These are phyloP conservation scores for Cynara cardunculus DNA, from an alignment of 129 eudicot species.

Conservation along the genomic window DNA sequence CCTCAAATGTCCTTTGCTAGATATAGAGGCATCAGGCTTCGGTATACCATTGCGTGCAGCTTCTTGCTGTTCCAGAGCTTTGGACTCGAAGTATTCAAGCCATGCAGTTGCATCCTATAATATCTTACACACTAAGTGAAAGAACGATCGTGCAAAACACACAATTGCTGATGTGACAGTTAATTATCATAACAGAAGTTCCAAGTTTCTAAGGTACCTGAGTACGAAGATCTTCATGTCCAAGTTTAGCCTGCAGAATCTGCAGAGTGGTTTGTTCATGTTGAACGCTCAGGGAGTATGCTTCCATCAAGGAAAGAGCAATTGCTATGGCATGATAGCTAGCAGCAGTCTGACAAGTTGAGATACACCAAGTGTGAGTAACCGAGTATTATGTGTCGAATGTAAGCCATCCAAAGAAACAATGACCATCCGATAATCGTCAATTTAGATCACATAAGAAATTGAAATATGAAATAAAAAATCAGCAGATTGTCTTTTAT, in stretches of 20 bases:
- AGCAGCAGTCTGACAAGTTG: slow-evolving; percentile 77
- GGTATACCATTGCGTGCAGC: slow-evolving; percentile 94
- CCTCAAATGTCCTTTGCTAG: slow-evolving; percentile 95
- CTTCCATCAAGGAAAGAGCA: slow-evolving; percentile 98
- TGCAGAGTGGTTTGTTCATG: slow-evolving; percentile 98
- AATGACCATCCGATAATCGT: too few species aligned
- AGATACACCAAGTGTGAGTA: too few species aligned
- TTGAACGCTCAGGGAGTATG: slow-evolving; percentile 93
- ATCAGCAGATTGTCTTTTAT: neutral
- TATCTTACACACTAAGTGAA: slow-evolving; percentile 7
- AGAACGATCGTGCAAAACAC: neutral
- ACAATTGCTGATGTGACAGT: neutral
- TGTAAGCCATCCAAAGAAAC: too few species aligned
- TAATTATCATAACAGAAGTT: neutral
- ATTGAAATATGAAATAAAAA: too few species aligned
- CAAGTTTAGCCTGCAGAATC: slow-evolving; percentile 90
- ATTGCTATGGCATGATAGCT: slow-evolving; percentile 99
- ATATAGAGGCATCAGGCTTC: slow-evolving; percentile 90
- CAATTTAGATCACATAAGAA: too few species aligned
- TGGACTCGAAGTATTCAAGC: slow-evolving; percentile 93
- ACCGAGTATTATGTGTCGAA: too few species aligned
- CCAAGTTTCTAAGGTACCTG: slow-evolving; percentile 38
- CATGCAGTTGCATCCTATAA: slow-evolving; percentile 93
- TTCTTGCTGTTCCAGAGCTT: slow-evolving; percentile 93
- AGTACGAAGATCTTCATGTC: slow-evolving; percentile 92